Conservation (phyloP, 768 basidiomycete genomes). For the Lentinula boryana region DNA sequence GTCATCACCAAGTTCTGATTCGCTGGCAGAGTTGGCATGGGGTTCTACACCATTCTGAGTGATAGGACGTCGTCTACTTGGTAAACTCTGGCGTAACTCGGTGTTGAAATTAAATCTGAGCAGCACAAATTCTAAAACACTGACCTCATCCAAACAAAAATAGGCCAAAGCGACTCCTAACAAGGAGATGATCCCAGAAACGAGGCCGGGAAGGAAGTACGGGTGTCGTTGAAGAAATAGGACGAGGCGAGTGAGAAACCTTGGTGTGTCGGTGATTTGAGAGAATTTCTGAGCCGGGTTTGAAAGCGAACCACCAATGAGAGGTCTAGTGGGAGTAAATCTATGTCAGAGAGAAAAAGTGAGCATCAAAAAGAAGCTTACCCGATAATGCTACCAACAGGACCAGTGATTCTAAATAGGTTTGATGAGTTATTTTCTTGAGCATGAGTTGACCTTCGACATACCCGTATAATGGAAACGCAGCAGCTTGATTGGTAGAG, state of each 20-base stretch:
- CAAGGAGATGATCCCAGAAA: constrained; percentile 37
- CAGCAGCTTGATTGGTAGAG: constrained; percentile 50
- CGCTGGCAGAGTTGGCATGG: neutral
- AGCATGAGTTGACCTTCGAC: constrained; percentile 18
- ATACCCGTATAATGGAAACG: constrained; percentile 55
- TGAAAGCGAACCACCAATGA: constrained; percentile 57
- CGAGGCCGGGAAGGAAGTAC: constrained; percentile 57
- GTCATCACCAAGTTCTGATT: neutral
- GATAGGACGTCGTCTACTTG: constrained; percentile 28
- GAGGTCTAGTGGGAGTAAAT: constrained; percentile 45
- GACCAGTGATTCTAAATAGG: constrained; percentile 25
- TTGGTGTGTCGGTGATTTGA: constrained; percentile 25
- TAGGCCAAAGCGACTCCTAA: constrained; percentile 36
- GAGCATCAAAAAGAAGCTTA: constrained; percentile 13
- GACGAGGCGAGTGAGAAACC: neutral
- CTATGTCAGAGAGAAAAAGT: constrained; percentile 19
- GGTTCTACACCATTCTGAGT: neutral
- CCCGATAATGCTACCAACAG: constrained; percentile 55
- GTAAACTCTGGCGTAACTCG: constrained; percentile 33
- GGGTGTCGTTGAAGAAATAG: constrained; percentile 43
- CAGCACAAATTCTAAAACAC: constrained; percentile 2
- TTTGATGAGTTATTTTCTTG: neutral
- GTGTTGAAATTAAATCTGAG: neutral
- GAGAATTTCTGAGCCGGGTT: constrained; percentile 46
- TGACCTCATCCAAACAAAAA: constrained; percentile 52